These are phyloP conservation scores for Penicillium herquei DNA, from an alignment of 495 filamentous ascomycete species.

Conservation along the genomic window DNA sequence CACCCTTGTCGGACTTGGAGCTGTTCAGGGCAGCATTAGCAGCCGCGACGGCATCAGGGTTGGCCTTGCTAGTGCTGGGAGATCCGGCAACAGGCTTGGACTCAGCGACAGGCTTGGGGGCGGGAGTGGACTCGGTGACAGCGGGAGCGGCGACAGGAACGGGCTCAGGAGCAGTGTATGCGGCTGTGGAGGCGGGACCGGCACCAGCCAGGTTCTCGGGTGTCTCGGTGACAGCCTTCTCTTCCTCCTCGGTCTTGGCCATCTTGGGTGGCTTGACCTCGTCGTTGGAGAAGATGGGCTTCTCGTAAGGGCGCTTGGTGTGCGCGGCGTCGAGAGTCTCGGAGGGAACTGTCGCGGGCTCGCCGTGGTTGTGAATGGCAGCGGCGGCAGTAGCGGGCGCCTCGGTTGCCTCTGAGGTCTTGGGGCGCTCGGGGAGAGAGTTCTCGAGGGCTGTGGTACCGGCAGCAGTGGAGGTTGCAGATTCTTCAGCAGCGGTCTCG, in stretches of 20 bases:
- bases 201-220: constrained; percentile 17
- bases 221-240: constrained; percentile 23
- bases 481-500: constrained; percentile 19
- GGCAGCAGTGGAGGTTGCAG: constrained; percentile 12
- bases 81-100: neutral
- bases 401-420: constrained; percentile 20
- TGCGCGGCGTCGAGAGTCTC: constrained; percentile 23
- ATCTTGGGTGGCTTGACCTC: constrained; percentile 31
- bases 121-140: constrained; percentile 18
- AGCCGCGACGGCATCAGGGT: constrained; percentile 26
- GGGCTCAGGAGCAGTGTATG: constrained; percentile 23
- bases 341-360: constrained; percentile 9
- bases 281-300: constrained; percentile 31
- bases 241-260: constrained; percentile 31
- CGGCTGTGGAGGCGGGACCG: constrained; percentile 26
- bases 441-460: neutral
- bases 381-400: neutral
- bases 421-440: constrained; percentile 32
- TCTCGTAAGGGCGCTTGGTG: constrained; percentile 31
- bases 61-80: constrained; percentile 5
- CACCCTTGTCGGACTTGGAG: constrained; percentile 22
- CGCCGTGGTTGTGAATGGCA: constrained; percentile 4
- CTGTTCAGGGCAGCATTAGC: constrained; percentile 26
- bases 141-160: constrained; percentile 7
- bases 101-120: constrained; percentile 5